Evolutionary conservation across 805 yeast genomes (phyloP).

Genomic region (Lipomyces lipofer): DNA sequence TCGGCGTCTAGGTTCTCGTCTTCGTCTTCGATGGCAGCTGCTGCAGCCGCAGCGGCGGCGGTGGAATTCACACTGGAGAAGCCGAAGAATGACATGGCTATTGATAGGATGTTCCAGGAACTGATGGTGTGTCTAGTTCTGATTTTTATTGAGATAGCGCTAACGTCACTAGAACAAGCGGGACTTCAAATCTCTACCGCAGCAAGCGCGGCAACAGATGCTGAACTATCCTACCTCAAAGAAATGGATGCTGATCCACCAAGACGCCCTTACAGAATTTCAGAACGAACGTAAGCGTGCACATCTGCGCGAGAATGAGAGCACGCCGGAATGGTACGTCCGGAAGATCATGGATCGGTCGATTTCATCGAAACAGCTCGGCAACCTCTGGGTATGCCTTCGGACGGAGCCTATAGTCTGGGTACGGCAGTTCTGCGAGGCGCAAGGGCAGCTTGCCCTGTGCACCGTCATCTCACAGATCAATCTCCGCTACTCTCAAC

Average conservation of each 20-base stretch:
- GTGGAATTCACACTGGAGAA: conserved; percentile 54
- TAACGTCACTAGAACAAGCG: conserved; percentile 44
- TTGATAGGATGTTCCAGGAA: conserved; percentile 73
- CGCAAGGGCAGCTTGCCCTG: conserved; percentile 80
- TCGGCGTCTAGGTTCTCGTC: conserved; percentile 2
- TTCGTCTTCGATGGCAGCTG: conserved; percentile 12
- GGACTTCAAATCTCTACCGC: conserved; percentile 70
- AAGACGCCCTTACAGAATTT: conserved; percentile 79
- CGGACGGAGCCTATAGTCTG: conserved; percentile 86
- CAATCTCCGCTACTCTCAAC: conserved; percentile 40
- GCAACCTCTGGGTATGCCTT: conserved; percentile 84
- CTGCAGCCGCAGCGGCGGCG: conserved; percentile 4
- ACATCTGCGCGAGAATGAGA: conserved; percentile 34
- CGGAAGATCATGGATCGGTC: conserved; percentile 68
- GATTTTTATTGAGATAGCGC: neutral
- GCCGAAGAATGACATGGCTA: conserved; percentile 64
- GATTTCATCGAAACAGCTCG: conserved; percentile 68
- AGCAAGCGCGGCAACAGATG: conserved; percentile 75
- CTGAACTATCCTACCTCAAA: conserved; percentile 69
- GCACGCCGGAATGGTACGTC: conserved; percentile 75
- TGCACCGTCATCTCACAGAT: conserved; percentile 64
- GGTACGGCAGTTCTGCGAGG: conserved; percentile 74
- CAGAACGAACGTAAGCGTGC: conserved; percentile 48
- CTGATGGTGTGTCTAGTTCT: conserved; percentile 53
- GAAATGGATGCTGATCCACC: conserved; percentile 89